Conservation (phyloP, 1,284 basidiomycete genomes). For the Pseudozyma thailandica region DNA sequence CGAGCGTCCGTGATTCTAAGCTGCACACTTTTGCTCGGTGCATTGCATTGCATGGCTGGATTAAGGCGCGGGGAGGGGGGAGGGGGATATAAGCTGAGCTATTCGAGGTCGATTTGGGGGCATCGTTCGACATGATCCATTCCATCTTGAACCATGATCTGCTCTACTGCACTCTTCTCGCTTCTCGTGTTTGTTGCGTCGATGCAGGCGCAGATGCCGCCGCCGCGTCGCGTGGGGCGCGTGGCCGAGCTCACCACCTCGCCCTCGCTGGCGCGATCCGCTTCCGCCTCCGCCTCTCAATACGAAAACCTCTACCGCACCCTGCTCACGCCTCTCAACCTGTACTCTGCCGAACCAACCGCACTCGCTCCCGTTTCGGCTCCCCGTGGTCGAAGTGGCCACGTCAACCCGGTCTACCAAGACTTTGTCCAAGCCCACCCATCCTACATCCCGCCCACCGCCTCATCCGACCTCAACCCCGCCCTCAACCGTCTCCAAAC, state of each 20-base stretch:
- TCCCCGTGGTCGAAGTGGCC: neutral
- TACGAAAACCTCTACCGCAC: conserved; percentile 13
- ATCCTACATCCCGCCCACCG: neutral
- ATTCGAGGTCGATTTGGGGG: neutral
- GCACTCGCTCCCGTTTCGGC: neutral
- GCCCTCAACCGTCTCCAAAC: neutral
- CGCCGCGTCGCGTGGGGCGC: too few species aligned
- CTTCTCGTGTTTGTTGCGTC: neutral
- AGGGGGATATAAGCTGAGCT: too few species aligned
- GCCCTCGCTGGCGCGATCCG: neutral
- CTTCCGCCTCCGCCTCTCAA: neutral
- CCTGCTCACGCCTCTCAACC: neutral
- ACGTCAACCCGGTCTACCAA: neutral
- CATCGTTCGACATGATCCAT: neutral
- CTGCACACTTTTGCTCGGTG: too few species aligned
- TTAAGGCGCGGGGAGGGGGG: too few species aligned
- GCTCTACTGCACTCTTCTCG: neutral
- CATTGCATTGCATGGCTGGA: too few species aligned
- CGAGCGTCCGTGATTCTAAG: too few species aligned
- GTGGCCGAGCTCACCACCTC: too few species aligned
- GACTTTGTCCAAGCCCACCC: neutral
- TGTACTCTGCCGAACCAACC: neutral
- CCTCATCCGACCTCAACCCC: neutral
- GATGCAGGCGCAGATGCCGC: too few species aligned
- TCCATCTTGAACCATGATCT: neutral